Base-by-base conservation (phyloP, 2,329 filamentous ascomycete genomes). In the Hyphodiscus sp. region DNA sequence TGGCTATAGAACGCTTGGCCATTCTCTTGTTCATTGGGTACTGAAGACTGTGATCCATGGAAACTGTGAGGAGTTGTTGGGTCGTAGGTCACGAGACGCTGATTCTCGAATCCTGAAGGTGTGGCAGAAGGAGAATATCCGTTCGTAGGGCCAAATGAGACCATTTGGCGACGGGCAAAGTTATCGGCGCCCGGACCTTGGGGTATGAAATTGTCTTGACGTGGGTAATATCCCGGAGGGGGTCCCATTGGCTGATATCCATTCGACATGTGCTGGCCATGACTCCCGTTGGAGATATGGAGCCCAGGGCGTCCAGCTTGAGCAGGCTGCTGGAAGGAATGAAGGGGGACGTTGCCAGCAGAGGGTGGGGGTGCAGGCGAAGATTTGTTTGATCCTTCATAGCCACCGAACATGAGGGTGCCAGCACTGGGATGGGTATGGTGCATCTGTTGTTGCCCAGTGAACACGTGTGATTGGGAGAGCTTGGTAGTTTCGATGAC, bases 51-150 rank as follows among this genome's bases (percentile, higher is more conserved):
- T 2, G 82, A 84, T 38, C 76, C 81, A 52, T 82, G 81, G 62
- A 81, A 82, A 66, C 80, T 84, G 57, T 80, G 80, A 3, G 80
- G 77, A 1, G 80, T 82, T 1, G 77, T 75, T 1, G 80, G 77
- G 2, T 76, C 77, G 62, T 79, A 78, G 11, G 59, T 47, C 9
- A 50, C 54, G 45, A 60, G 49, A 13, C 61, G 58, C 38, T 56
- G 52, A 45, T 53, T 50, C 16, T 67, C 64, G 45, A 52, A 46
- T 2, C 58, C 60, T 33, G 55, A 45, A 41, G 64, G 58, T 57
- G 70, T 61, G 54, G 61, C 48, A 53, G 58, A 58, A 53, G 68
- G 69, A 18, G 67, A 66, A 45, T 68, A 70, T 20, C 62, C 60
- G 33, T 73, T 69, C 38, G 67, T 61, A 15, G 64, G 66, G 38